Conservation (phyloP, 345 rosid genomes). For the Populus ilicifolia region DNA sequence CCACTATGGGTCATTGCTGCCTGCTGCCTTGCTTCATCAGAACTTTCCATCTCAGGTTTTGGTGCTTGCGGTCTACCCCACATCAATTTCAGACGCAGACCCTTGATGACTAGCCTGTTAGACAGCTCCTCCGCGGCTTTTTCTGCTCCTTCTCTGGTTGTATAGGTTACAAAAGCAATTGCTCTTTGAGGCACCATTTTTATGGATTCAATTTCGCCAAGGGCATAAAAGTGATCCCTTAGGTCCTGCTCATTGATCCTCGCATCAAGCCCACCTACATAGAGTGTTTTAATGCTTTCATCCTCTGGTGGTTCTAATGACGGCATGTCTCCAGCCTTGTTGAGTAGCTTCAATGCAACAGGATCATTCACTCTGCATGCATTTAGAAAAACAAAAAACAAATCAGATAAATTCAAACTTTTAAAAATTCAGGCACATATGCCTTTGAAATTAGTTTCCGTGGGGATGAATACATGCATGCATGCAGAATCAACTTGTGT, state of each 20-base stretch:
- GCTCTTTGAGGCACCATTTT: constrained; percentile 84
- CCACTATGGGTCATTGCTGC: constrained; percentile 67
- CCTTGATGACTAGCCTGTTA: constrained; percentile 80
- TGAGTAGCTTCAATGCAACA: constrained; percentile 82
- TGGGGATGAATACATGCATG: not conserved
- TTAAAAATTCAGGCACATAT: not conserved
- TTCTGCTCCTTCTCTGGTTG: constrained; percentile 93
- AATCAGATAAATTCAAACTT: not conserved
- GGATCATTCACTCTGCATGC: constrained; percentile 82
- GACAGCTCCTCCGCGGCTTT: constrained; percentile 92
- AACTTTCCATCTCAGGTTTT: constrained; percentile 61
- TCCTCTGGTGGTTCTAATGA: constrained; percentile 89
- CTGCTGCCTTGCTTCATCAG: constrained; percentile 68
- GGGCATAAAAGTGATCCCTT: constrained; percentile 83
- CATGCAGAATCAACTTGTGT: too few species aligned
- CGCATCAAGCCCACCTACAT: constrained; percentile 83
- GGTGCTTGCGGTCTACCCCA: constrained; percentile 97
- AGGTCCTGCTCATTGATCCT: constrained; percentile 84
- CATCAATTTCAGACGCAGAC: constrained; percentile 82
- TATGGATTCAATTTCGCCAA: constrained; percentile 84
- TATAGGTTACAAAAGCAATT: constrained; percentile 91
- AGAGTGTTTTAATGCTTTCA: constrained; percentile 84
- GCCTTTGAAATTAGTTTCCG: not conserved
- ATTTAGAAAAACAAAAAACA: not conserved
- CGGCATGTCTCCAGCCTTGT: constrained; percentile 96